A percentile compares a stretch with the other conserved stretches of the same genome.
Evolutionary conservation across 257 asterid genomes (phyloP).

Genomic region (Thymus quinquecostatus): DNA sequence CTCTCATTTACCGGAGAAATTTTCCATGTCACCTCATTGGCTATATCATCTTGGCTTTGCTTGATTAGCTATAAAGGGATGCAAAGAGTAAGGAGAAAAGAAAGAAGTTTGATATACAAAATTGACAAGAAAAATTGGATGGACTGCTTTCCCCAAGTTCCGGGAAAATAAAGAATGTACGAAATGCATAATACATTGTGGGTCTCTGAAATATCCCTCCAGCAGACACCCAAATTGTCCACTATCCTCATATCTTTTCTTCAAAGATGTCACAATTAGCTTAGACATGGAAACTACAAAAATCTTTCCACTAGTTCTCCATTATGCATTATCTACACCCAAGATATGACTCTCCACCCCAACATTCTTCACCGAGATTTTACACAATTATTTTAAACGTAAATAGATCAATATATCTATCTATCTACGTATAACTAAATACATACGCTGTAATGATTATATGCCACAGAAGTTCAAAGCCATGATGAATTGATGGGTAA

Average conservation of each 20-base stretch:
- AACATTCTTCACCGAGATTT: not conserved
- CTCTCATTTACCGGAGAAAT: slow-evolving; percentile 91
- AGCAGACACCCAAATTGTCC: slow-evolving; percentile 1
- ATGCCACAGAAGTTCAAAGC: slow-evolving; percentile 20
- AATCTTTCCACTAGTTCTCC: not conserved
- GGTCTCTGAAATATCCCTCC: not conserved
- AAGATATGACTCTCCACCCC: not conserved
- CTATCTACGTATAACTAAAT: not conserved
- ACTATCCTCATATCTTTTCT: not conserved
- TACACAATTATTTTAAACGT: not conserved
- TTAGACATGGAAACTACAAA: not conserved
- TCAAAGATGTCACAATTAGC: slow-evolving; percentile 10
- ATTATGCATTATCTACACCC: not conserved
- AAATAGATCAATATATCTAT: not conserved
- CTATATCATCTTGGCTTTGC: slow-evolving; percentile 91
- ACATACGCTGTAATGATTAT: slow-evolving; percentile 5
- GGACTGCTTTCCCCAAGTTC: not conserved
- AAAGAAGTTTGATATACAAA: slow-evolving; percentile 28
- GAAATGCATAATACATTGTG: slow-evolving; percentile 1
- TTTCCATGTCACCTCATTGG: slow-evolving; percentile 90
- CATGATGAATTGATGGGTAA: not conserved
- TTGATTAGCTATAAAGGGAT: slow-evolving; percentile 63
- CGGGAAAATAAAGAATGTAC: not conserved
- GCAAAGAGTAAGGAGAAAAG: not conserved
- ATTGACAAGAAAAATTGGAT: slow-evolving; percentile 3